Conservation (phyloP, 805 yeast genomes). For the Wickerhamiella allomyrinae region DNA sequence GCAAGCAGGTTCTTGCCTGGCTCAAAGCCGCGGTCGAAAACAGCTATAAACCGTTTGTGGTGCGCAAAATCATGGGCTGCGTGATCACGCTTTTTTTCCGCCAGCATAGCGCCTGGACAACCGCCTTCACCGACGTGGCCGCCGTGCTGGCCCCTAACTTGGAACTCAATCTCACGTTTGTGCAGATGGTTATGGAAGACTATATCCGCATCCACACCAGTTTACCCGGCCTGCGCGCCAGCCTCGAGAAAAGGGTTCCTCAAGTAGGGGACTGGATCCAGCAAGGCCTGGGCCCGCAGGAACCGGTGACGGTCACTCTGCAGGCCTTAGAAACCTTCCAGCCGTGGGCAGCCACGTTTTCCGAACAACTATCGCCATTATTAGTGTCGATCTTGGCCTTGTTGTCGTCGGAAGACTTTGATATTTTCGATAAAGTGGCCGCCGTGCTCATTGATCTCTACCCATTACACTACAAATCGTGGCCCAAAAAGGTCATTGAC, state of each 20-base stretch:
- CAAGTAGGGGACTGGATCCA: not conserved
- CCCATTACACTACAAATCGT: slow-evolving; percentile 5
- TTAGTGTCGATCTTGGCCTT: not conserved
- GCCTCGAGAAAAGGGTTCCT: slow-evolving; percentile 9
- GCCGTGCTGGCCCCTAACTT: slow-evolving; percentile 8
- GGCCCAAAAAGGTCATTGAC: slow-evolving; percentile 7
- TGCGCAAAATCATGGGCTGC: slow-evolving; percentile 44
- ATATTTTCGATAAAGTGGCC: slow-evolving; percentile 7
- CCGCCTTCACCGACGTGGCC: slow-evolving; percentile 21
- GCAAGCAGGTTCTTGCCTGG: slow-evolving; percentile 14
- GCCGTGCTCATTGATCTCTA: slow-evolving; percentile 12
- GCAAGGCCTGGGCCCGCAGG: not conserved
- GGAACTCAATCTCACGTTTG: slow-evolving; percentile 14
- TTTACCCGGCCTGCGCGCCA: slow-evolving; percentile 7
- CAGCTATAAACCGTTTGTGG: slow-evolving; percentile 28
- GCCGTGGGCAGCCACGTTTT: slow-evolving; percentile 13
- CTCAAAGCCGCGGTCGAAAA: slow-evolving; percentile 8
- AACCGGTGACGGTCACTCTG: not conserved
- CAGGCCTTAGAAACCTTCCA: slow-evolving; percentile 7
- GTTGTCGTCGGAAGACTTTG: slow-evolving; percentile 9
- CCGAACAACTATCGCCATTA: slow-evolving; percentile 6
- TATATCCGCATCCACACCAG: slow-evolving; percentile 8
- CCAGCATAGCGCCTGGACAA: slow-evolving; percentile 27
- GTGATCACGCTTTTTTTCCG: slow-evolving; percentile 35
- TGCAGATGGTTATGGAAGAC: slow-evolving; percentile 20